These are phyloP conservation scores for Aspergillus flavus DNA, from an alignment of 2,329 filamentous ascomycete genomes.

Conservation along the genomic window DNA sequence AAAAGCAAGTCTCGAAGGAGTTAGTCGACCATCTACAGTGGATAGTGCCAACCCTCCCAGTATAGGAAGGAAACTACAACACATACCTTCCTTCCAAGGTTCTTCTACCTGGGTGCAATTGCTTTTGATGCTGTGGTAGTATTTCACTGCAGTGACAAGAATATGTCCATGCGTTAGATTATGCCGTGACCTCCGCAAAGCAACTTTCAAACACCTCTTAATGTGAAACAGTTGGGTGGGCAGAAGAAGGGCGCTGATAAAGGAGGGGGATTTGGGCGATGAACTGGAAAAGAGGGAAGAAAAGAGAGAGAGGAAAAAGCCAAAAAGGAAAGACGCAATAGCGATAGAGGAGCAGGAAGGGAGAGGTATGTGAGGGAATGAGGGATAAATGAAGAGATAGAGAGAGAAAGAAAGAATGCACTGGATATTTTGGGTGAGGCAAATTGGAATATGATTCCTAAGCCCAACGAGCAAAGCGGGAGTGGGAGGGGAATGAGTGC, in stretches of 20 bases:
- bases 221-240: background rate
- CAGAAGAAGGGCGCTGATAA: background rate
- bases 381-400: background rate
- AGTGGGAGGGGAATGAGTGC: background rate
- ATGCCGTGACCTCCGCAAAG: background rate
- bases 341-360: background rate
- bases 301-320: background rate
- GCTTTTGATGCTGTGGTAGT: background rate
- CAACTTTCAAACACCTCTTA: background rate
- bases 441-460: background rate
- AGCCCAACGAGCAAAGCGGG: background rate
- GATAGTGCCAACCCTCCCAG: background rate
- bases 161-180: background rate
- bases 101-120: background rate
- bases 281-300: background rate
- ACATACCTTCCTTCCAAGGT: constrained; percentile 12
- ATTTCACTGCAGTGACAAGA: background rate
- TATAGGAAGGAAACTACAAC: background rate
- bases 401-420: background rate
- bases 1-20: constrained; percentile 1
- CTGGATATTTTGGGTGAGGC: background rate
- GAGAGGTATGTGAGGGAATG: background rate
- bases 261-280: background rate
- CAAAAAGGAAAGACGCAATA: background rate
- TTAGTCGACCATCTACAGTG: constrained; percentile 1